Evolutionary conservation across 805 yeast species (phyloP).

Genomic region (Wickerhamiella kazuoi): DNA sequence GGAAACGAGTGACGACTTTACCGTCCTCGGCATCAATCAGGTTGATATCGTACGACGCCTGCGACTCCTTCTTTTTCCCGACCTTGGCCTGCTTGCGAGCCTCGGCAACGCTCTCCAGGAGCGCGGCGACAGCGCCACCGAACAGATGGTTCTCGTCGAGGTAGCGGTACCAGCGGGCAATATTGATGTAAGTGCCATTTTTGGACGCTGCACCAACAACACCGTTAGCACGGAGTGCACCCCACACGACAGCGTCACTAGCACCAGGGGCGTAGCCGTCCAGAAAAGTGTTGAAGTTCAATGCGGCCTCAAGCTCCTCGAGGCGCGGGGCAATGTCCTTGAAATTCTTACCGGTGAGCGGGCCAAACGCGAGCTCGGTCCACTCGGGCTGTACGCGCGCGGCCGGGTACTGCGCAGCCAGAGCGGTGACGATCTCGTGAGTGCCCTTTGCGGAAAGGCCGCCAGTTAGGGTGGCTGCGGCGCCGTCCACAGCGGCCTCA

Average conservation of each 20-base stretch:
- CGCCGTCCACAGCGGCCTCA: slow-evolving; percentile 42
- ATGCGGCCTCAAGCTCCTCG: slow-evolving; percentile 63
- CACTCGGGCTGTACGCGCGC: slow-evolving; percentile 35
- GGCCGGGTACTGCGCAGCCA: slow-evolving; percentile 26
- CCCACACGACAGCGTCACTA: slow-evolving; percentile 87
- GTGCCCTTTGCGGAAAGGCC: slow-evolving; percentile 27
- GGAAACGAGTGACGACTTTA: slow-evolving; percentile 95
- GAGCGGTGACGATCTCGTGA: slow-evolving; percentile 28
- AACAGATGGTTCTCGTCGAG: slow-evolving; percentile 46
- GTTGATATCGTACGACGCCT: slow-evolving; percentile 89
- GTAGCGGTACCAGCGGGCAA: slow-evolving; percentile 83
- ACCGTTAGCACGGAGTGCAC: slow-evolving; percentile 81
- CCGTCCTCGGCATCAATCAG: slow-evolving; percentile 84
- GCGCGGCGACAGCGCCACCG: slow-evolving; percentile 48
- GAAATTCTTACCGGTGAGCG: slow-evolving; percentile 69
- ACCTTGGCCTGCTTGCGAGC: slow-evolving; percentile 50
- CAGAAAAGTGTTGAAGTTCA: slow-evolving; percentile 70
- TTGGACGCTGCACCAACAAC: slow-evolving; percentile 82
- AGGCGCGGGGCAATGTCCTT: slow-evolving; percentile 62
- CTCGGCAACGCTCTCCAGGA: slow-evolving; percentile 55
- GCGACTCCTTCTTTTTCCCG: slow-evolving; percentile 57
- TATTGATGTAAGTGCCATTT: slow-evolving; percentile 65
- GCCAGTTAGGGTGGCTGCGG: slow-evolving; percentile 17
- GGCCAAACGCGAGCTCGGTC: slow-evolving; percentile 48
- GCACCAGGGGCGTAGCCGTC: slow-evolving; percentile 47